Percentiles rank a stretch among this genome's conserved stretches.
phyloP scores from a whole-genome alignment of 345 rosid species.

The Excoecaria cochinchinensis region DNA sequence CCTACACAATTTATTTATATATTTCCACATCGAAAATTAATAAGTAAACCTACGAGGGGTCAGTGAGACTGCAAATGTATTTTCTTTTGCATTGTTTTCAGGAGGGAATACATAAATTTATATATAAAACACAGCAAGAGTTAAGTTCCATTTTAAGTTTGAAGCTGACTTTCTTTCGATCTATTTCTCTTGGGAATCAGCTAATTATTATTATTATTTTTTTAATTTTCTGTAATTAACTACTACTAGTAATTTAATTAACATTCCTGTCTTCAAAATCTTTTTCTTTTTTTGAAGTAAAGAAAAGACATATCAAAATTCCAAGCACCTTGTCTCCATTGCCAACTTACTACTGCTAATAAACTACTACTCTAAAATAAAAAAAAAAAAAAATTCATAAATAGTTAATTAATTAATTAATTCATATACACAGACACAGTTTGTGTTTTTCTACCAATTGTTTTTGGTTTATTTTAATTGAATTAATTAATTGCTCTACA shows the following conservation, averaged over 20 bases:
- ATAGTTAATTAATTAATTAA: conserved; percentile 4
- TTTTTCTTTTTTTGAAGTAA: not conserved
- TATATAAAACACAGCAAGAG: conserved; percentile 6
- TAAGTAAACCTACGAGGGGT: not conserved
- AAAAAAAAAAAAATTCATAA: too few relatives aligned
- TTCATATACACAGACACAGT: too few relatives aligned
- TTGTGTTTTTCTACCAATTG: too few relatives aligned
- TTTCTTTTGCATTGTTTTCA: conserved; percentile 34
- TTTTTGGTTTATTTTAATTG: too few relatives aligned
- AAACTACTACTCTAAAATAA: not conserved
- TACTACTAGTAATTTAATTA: not conserved
- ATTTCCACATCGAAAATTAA: too few relatives aligned
- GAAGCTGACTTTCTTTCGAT: conserved; percentile 19
- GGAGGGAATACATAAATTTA: conserved; percentile 19
- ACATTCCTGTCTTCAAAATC: conserved; percentile 25
- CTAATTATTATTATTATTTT: not conserved
- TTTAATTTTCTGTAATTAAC: not conserved
- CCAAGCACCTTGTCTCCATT: not conserved
- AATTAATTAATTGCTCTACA: too few relatives aligned
- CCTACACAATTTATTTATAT: not conserved
- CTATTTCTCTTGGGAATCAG: conserved; percentile 27
- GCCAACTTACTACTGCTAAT: conserved; percentile 1
- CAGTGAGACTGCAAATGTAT: conserved; percentile 8
- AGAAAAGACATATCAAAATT: conserved; percentile 7
- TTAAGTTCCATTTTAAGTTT: conserved; percentile 12